phyloP scores from a whole-genome alignment of 768 basidiomycete genomes.

The Boletus subcaerulescens region DNA sequence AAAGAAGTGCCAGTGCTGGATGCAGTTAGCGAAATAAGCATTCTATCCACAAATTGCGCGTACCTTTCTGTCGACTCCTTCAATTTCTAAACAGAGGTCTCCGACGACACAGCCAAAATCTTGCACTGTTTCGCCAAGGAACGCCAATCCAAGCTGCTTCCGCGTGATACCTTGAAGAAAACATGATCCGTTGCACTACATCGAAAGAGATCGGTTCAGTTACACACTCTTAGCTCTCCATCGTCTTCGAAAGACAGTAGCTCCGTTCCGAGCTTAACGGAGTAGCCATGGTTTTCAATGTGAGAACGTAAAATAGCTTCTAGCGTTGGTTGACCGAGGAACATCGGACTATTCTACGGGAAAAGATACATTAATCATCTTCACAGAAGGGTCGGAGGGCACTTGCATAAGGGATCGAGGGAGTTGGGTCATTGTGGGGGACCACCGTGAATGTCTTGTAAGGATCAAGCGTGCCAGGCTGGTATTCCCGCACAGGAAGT shows the following conservation, averaged over 20 bases:
- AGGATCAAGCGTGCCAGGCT: constrained; percentile 22
- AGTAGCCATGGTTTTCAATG: constrained; percentile 22
- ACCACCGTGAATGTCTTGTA: constrained; percentile 4
- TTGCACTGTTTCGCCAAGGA: constrained; percentile 39
- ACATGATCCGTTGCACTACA: background rate
- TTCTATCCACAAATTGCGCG: background rate
- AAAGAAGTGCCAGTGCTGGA: constrained; percentile 25
- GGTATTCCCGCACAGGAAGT: constrained; percentile 34
- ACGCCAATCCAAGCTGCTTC: constrained; percentile 39
- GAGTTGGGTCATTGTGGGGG: constrained; percentile 17
- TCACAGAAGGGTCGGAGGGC: background rate
- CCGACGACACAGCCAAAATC: constrained; percentile 29
- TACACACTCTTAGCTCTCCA: constrained; percentile 28
- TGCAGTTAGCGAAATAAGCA: background rate
- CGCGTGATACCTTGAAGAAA: constrained; percentile 32
- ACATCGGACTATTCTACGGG: constrained; percentile 7
- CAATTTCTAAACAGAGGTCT: constrained; percentile 34
- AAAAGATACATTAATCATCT: background rate
- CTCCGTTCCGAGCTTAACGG: constrained; percentile 45
- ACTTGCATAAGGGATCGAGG: constrained; percentile 29
- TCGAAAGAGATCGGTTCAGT: background rate
- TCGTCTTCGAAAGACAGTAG: constrained; percentile 43
- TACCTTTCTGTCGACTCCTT: constrained; percentile 31
- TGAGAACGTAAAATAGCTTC: constrained; percentile 28
- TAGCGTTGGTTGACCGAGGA: constrained; percentile 25